Percentiles rank a stretch among this genome's conserved stretches.
These are phyloP conservation scores for Trichophyton simii DNA, from an alignment of 2,329 filamentous ascomycete species.

Conservation along the genomic window DNA sequence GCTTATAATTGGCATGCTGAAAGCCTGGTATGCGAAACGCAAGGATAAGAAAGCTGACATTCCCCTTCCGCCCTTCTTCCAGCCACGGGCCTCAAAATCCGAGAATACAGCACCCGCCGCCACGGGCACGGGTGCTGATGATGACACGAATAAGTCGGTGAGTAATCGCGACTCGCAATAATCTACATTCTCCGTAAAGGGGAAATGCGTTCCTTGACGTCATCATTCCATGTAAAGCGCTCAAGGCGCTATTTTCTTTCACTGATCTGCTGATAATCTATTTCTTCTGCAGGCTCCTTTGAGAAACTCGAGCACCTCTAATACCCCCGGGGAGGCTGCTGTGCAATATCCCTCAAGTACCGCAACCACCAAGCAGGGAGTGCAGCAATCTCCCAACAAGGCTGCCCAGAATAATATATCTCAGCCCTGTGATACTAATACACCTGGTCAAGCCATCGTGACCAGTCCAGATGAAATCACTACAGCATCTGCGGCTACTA, in stretches of 20 bases:
- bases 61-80: neutral
- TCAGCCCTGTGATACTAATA: neutral
- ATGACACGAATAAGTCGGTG: neutral
- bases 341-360: neutral
- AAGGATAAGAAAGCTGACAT: constrained; percentile 20
- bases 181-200: neutral
- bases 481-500: neutral
- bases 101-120: neutral
- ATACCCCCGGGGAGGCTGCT: neutral
- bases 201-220: neutral
- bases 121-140: neutral
- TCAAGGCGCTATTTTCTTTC: neutral
- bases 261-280: neutral
- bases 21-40: constrained; percentile 51
- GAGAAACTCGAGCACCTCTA: neutral
- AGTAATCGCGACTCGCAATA: neutral
- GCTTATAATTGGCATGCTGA: constrained; percentile 57
- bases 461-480: neutral
- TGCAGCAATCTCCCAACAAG: neutral
- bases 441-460: neutral
- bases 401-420: neutral
- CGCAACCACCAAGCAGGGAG: neutral
- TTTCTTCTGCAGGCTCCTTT: neutral
- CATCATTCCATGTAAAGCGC: neutral
- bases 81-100: neutral